A percentile compares a stretch with the other conserved stretches of the same genome.
Evolutionary conservation across 2,329 filamentous ascomycete genomes (phyloP).

Genomic region (Biscogniauxia sp.): DNA sequence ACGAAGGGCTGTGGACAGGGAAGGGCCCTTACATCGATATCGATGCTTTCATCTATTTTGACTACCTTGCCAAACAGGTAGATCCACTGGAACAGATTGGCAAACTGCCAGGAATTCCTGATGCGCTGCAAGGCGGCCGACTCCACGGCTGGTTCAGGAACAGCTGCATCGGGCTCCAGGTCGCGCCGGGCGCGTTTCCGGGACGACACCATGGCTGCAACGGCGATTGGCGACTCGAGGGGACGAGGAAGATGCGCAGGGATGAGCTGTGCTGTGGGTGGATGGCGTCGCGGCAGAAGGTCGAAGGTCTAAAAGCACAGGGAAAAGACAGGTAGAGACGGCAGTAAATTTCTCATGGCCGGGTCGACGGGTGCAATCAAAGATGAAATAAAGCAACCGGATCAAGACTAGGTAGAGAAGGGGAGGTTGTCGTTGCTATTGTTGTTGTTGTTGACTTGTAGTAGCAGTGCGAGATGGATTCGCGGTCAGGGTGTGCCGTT

Average conservation of each 20-base stretch:
- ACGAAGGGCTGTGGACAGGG: not conserved
- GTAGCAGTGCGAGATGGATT: not conserved
- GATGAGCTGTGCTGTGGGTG: not conserved
- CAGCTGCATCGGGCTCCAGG: conserved; percentile 35
- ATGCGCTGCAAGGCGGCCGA: conserved; percentile 60
- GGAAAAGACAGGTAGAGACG: not conserved
- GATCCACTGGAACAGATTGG: conserved; percentile 90
- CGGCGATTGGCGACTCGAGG: conserved; percentile 5
- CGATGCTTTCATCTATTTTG: conserved; percentile 85
- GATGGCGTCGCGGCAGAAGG: not conserved
- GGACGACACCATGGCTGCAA: conserved; percentile 40
- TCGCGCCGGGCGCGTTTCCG: conserved; percentile 50
- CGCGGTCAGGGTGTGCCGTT: not conserved
- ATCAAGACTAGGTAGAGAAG: not conserved
- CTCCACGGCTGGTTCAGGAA: conserved; percentile 25
- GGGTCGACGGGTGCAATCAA: not conserved
- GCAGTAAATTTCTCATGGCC: not conserved
- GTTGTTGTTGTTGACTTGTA: not conserved
- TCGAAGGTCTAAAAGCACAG: not conserved
- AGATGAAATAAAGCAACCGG: not conserved
- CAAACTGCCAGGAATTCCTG: conserved; percentile 93
- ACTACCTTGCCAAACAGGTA: conserved; percentile 84
- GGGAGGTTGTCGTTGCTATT: too few relatives aligned
- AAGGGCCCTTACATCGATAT: conserved; percentile 71
- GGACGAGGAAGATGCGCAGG: conserved; percentile 5